These are phyloP conservation scores for Amauroascus verrucosus DNA, from an alignment of 2,329 filamentous ascomycete species.

Conservation along the genomic window DNA sequence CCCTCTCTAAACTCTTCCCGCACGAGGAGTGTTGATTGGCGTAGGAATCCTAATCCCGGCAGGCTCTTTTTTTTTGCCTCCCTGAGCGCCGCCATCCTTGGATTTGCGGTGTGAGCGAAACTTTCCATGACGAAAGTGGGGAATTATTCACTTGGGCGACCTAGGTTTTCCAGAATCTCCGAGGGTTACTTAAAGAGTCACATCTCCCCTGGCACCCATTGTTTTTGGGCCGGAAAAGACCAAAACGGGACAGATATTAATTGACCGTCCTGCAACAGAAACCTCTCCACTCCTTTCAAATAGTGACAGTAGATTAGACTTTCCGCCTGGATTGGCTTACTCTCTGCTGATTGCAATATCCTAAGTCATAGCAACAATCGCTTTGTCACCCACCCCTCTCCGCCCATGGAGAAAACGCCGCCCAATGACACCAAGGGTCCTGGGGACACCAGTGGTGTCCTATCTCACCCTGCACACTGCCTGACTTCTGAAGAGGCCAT, in stretches of 20 bases:
- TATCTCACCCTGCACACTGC: constrained; percentile 53
- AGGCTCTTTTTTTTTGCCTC: constrained; percentile 4
- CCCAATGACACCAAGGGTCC: neutral
- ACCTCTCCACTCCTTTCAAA: neutral
- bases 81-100: neutral
- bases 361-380: neutral
- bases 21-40: constrained; percentile 8
- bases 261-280: neutral
- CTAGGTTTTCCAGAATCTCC: neutral
- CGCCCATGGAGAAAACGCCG: constrained; percentile 13
- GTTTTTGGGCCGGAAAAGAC: neutral
- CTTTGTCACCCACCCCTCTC: neutral
- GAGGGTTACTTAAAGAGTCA: neutral
- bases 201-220: neutral
- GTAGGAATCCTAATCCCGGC: neutral
- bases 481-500: constrained; percentile 44
- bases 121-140: constrained; percentile 10
- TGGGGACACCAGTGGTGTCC: constrained; percentile 35
- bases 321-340: neutral
- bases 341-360: neutral
- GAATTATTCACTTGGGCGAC: neutral
- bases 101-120: constrained; percentile 5
- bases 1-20: neutral
- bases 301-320: neutral
- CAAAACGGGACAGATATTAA: neutral